Evolutionary conservation across 140 eudicot genomes (phyloP).

Genomic region (Bidens hawaiensis): DNA sequence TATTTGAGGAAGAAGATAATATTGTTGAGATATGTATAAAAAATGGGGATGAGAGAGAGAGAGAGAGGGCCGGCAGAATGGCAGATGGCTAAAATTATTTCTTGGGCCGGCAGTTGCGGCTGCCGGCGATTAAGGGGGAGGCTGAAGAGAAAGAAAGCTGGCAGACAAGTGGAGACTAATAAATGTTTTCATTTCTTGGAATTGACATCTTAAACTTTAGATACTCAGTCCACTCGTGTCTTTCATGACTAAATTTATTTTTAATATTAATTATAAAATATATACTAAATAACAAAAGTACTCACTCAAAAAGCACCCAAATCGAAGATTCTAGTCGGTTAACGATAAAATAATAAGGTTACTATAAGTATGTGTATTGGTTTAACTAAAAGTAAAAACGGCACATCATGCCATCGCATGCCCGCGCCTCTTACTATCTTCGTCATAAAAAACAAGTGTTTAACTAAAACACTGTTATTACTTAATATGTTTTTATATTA

Average conservation of each 20-base stretch:
- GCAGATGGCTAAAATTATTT: too few species aligned
- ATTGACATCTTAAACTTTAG: conserved; percentile 23
- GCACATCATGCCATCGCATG: too few species aligned
- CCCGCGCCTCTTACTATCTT: too few species aligned
- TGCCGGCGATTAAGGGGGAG: conserved; percentile 13
- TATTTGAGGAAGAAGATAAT: conserved; percentile 1
- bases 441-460: too few species aligned
- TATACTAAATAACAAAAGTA: not conserved
- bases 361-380: too few species aligned
- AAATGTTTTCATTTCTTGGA: conserved; percentile 33
- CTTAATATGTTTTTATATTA: too few species aligned
- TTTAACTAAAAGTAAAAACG: too few species aligned
- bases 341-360: not conserved
- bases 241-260: conserved; percentile 5
- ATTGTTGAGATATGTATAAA: not conserved
- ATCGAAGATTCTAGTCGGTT: conserved; percentile 11
- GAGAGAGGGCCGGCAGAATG: conserved; percentile 20
- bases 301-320: not conserved
- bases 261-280: not conserved
- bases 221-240: conserved; percentile 38
- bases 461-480: too few species aligned
- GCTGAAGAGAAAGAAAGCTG: conserved; percentile 1
- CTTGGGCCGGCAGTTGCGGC: too few species aligned
- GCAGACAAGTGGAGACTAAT: conserved; percentile 6
- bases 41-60: not conserved